phyloP scores from a whole-genome alignment of 2,329 filamentous ascomycete species.

The Sarocladiaceae sp. region DNA sequence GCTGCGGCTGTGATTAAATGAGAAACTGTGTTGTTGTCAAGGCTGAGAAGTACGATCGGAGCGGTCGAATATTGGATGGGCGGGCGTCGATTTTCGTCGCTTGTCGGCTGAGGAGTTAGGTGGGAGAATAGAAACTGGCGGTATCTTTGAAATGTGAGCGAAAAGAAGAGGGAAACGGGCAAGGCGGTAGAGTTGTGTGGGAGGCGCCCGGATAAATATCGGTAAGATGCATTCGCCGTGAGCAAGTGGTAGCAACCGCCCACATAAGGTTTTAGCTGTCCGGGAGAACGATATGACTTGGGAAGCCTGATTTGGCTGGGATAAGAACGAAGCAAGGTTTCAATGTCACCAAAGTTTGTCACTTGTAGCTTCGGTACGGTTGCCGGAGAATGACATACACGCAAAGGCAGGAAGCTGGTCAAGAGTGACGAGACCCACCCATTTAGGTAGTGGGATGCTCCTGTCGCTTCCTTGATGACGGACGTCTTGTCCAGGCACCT shows the following conservation, averaged over 20 bases:
- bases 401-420: too few species aligned
- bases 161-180: constrained; percentile 3
- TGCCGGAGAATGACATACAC: too few species aligned
- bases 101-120: neutral
- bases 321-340: too few species aligned
- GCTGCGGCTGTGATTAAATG: constrained; percentile 9
- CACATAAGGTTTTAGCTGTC: too few species aligned
- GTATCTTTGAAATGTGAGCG: neutral
- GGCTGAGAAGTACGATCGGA: constrained; percentile 13
- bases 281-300: too few species aligned
- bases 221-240: too few species aligned
- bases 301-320: too few species aligned
- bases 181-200: neutral
- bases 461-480: constrained; percentile 1
- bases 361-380: too few species aligned
- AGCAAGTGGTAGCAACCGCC: neutral
- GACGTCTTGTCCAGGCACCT: neutral
- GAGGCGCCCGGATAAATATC: neutral
- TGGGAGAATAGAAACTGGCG: neutral
- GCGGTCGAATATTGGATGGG: neutral
- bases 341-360: too few species aligned
- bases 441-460: neutral
- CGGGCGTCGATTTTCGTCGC: neutral
- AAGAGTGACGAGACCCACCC: neutral
- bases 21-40: constrained; percentile 6